phyloP scores from a whole-genome alignment of 192 early-diverging fungal genomes.

The Dissophora globulifera region DNA sequence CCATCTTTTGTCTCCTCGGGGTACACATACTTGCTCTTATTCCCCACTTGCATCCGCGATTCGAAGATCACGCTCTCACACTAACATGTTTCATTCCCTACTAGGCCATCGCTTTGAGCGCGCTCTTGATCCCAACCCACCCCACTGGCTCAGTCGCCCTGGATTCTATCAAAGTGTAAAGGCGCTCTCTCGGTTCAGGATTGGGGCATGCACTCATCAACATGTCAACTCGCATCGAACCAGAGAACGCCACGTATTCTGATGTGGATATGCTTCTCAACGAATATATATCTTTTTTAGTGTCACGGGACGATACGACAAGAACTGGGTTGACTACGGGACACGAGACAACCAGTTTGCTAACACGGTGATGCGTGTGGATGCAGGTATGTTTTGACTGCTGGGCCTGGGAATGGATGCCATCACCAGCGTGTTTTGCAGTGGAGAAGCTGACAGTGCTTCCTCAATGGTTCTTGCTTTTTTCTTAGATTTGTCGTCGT shows the following conservation, averaged over 20 bases:
- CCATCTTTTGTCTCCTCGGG: slow-evolving; percentile 64
- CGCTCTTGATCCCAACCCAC: slow-evolving; percentile 46
- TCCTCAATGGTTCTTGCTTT: no score
- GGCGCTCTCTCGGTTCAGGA: background rate
- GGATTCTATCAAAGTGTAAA: slow-evolving; percentile 49
- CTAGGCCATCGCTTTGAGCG: slow-evolving; percentile 63
- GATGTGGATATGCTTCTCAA: background rate
- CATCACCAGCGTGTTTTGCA: no score
- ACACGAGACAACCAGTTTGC: slow-evolving; percentile 70
- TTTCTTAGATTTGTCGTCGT: slow-evolving; percentile 72
- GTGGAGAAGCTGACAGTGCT: no score
- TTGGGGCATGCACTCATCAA: background rate
- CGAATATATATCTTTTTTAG: slow-evolving; percentile 8
- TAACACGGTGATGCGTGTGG: slow-evolving; percentile 69
- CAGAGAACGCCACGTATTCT: no score
- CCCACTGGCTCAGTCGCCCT: slow-evolving; percentile 37
- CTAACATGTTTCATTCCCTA: no score
- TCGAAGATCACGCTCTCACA: no score
- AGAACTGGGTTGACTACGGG: slow-evolving; percentile 63
- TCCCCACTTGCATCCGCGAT: no score
- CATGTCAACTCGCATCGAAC: no score
- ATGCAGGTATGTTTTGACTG: slow-evolving; percentile 65
- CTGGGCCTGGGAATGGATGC: no score
- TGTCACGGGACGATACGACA: slow-evolving; percentile 61
- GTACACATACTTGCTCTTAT: no score